Evolutionary conservation across 768 basidiomycete species (phyloP), one percentile per base, ranked within the genome.

Genomic region (Tulasnella sp.): DNA sequence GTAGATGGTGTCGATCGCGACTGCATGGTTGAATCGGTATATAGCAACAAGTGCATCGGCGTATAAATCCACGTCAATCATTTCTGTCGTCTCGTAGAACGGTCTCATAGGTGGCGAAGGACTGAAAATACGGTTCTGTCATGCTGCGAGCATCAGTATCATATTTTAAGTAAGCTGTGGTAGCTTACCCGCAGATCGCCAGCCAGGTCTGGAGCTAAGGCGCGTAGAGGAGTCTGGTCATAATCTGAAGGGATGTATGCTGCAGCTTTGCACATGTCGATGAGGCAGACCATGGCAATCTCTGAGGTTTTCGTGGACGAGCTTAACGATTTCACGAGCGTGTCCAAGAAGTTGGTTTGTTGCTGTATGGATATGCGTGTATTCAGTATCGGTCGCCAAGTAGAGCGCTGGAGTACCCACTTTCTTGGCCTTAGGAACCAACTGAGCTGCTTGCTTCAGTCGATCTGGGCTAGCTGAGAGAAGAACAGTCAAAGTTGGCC

Each of bases 401-500:
- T 31, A 52, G 12, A 27, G n/a, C 46, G 19, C n/a, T 8, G 22
- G 24, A 17, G 3, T 19, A 54, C 60, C 21, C 43, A 63, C 61
- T 54, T 71, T 70, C 49, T 69, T 71, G 4, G 62, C 49, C 60
- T 12, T 53, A 55, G 21, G 53, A 42, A 29, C 67, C 68, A 5
- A 61, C 65, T 31, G 63, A 17, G 64, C 67, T 11, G 70, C 49
- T 63, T 79, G 77, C 59, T 80, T 79, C 60, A 91, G 71, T 17
- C 85, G 77, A 53, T 94, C 92, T 0, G 86, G 81, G 46, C 84
- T 85, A 50, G 85, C 76, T 55, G 83, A 81, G 34, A 86, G 75
- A 10, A 94, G 75, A 31, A 84, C 79, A 0, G 85, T 80, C 62
- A 94, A 76, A 0, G 84, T 81, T 0, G 92, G 92, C 86, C 90